A percentile compares a stretch with the other conserved stretches of the same genome.
Evolutionary conservation across 192 early-diverging fungal species (phyloP).

Genomic region (Dissophora ornata): DNA sequence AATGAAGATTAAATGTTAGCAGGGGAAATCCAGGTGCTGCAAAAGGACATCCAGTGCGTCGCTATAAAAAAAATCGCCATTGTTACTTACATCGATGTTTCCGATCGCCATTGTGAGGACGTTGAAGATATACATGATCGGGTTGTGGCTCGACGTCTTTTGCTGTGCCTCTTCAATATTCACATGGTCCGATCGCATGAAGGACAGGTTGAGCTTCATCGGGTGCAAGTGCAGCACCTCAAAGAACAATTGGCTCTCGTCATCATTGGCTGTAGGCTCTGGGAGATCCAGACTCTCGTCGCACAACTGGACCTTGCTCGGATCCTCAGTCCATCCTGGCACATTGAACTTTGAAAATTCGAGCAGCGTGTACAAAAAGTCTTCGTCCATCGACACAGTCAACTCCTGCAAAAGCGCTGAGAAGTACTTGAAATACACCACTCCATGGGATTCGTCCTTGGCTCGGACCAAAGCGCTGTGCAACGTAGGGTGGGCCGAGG

Average conservation of each 20-base stretch:
- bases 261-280: constrained; percentile 74
- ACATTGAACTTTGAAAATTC: constrained; percentile 89
- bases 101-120: constrained; percentile 98
- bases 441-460: constrained; percentile 94
- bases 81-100: constrained; percentile 85
- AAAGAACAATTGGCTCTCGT: constrained; percentile 87
- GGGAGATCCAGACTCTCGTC: constrained; percentile 74
- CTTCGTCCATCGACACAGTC: constrained; percentile 94
- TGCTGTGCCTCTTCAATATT: constrained; percentile 71
- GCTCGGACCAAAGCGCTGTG: constrained; percentile 83
- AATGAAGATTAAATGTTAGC: too few species aligned
- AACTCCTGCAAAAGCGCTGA: constrained; percentile 93
- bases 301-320: constrained; percentile 51
- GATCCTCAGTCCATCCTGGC: constrained; percentile 65
- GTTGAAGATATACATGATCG: constrained; percentile 76
- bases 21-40: too few species aligned
- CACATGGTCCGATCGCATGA: constrained; percentile 81
- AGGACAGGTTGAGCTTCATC: constrained; percentile 95
- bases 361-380: constrained; percentile 85
- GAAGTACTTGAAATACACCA: constrained; percentile 95
- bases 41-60: too few species aligned
- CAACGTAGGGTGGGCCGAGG: constrained; percentile 65
- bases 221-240: constrained; percentile 95
- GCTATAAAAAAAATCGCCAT: neutral
- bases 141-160: constrained; percentile 58